These are phyloP conservation scores for Ananas comosus DNA, from an alignment of 176 grass and related monocot genomes.

Conservation along the genomic window DNA sequence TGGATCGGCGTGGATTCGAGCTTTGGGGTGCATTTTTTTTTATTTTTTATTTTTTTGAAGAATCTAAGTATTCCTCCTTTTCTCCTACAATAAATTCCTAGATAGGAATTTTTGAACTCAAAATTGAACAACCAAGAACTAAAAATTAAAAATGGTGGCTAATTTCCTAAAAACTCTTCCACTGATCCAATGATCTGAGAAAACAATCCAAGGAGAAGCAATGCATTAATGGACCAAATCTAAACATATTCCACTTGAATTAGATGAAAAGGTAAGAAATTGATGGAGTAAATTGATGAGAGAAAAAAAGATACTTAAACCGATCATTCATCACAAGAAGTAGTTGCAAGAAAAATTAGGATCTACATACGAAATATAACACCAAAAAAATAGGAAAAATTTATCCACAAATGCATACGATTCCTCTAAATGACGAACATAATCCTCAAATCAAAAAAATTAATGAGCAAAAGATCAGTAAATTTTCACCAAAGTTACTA, in stretches of 20 bases:
- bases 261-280: not conserved
- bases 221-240: not conserved
- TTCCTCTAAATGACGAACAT: not conserved
- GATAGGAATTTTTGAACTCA: conserved; percentile 1
- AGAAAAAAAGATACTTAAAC: not conserved
- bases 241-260: not conserved
- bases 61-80: not conserved
- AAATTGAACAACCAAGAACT: not conserved
- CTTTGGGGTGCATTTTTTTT: conserved; percentile 62
- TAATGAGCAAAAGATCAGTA: not conserved
- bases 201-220: not conserved
- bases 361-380: not conserved
- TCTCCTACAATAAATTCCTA: not conserved
- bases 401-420: not conserved
- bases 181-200: conserved; percentile 21
- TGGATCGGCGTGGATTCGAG: conserved; percentile 68
- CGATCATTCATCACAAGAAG: not conserved
- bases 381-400: not conserved
- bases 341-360: not conserved
- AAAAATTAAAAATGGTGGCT: not conserved
- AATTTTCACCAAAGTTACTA: not conserved
- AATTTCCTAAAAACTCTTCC: conserved; percentile 4
- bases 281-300: not conserved
- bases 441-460: not conserved
- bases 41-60: not conserved